Conservation (phyloP, 306 rosid species). For the Oxytropis ochrocephala region DNA sequence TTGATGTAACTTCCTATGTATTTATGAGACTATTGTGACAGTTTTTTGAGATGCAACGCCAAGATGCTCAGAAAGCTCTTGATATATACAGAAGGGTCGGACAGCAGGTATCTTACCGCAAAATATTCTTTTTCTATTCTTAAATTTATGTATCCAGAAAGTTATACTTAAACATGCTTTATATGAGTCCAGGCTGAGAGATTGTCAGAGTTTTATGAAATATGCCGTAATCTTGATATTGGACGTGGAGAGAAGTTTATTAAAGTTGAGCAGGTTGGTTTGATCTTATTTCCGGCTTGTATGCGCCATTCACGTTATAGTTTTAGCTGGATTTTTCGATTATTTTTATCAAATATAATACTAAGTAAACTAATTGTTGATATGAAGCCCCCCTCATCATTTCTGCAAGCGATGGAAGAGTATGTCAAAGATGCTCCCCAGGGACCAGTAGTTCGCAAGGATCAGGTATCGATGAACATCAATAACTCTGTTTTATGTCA, state of each 20-base stretch:
- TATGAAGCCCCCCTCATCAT: slow-evolving; percentile 87
- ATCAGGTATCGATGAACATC: slow-evolving; percentile 52
- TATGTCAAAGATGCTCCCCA: slow-evolving; percentile 89
- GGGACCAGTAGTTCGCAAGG: slow-evolving; percentile 59
- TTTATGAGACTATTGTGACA: slow-evolving; percentile 35
- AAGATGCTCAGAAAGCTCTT: slow-evolving; percentile 80
- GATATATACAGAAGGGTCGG: slow-evolving; percentile 94
- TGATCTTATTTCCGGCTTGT: slow-evolving; percentile 16
- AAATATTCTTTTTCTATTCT: neutral
- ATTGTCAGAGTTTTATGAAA: slow-evolving; percentile 88
- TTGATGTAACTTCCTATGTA: slow-evolving; percentile 24
- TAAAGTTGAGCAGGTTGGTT: slow-evolving; percentile 90
- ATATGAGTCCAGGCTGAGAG: slow-evolving; percentile 70
- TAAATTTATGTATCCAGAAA: slow-evolving; percentile 5
- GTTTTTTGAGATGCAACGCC: slow-evolving; percentile 97
- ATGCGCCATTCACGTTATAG: neutral
- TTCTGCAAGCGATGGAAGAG: slow-evolving; percentile 99
- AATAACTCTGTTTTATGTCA: neutral
- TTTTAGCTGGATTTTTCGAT: neutral
- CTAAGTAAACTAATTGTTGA: slow-evolving; percentile 21
- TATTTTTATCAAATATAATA: neutral
- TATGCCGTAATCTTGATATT: slow-evolving; percentile 80
- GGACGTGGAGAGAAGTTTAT: slow-evolving; percentile 88
- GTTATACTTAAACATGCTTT: slow-evolving; percentile 7
- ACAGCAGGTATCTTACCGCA: slow-evolving; percentile 62